Conservation (phyloP, 176 grass and related monocot species). For the Ensete ventricosum region DNA sequence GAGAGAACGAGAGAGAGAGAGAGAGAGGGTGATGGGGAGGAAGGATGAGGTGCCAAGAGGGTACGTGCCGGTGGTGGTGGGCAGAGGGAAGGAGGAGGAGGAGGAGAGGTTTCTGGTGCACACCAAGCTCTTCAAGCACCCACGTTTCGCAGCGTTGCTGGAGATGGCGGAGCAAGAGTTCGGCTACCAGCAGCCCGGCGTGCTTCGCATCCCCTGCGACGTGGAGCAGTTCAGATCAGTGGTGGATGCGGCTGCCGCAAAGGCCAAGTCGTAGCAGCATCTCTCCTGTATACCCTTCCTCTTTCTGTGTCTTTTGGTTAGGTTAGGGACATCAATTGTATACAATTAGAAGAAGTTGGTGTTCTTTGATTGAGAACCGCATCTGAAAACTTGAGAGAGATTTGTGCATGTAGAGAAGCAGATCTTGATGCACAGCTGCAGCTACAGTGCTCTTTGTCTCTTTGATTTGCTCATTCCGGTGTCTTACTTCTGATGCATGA, state of each 20-base stretch:
- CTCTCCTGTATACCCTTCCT: neutral
- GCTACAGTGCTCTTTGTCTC: too few relatives aligned
- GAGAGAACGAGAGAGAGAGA: neutral
- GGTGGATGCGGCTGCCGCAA: neutral
- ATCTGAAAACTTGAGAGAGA: too few relatives aligned
- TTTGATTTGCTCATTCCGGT: too few relatives aligned
- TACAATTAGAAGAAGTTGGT: too few relatives aligned
- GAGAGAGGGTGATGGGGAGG: conserved; percentile 19
- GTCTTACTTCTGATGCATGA: too few relatives aligned
- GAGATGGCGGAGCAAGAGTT: conserved; percentile 54
- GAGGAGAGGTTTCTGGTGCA: conserved; percentile 56
- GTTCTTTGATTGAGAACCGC: too few relatives aligned
- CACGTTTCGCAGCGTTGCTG: conserved; percentile 33
- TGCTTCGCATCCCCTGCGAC: conserved; percentile 56
- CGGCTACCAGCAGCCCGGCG: conserved; percentile 43
- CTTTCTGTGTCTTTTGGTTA: neutral
- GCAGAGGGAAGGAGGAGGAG: conserved; percentile 21
- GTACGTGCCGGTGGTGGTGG: conserved; percentile 49
- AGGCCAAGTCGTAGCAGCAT: conserved; percentile 35
- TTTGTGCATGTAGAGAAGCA: too few relatives aligned
- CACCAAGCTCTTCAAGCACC: conserved; percentile 41
- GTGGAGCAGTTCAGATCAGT: conserved; percentile 34
- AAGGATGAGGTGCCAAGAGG: conserved; percentile 40
- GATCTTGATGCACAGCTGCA: too few relatives aligned
- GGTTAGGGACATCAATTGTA: neutral